Conservation (phyloP, 768 basidiomycete species). For the Lenzites betulinus region DNA sequence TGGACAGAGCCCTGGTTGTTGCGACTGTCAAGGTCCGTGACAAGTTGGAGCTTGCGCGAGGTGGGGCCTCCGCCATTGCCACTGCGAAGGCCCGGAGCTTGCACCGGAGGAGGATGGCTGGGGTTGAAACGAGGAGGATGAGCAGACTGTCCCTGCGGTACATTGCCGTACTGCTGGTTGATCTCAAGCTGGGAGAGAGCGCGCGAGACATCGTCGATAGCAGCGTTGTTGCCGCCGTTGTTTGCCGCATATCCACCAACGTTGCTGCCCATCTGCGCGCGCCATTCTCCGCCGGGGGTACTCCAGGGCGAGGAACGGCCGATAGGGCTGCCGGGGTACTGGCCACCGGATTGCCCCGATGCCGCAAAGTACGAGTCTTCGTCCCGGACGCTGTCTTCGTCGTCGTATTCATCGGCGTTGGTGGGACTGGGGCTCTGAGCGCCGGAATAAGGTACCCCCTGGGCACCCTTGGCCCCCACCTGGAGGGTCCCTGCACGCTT, state of each 20-base stretch:
- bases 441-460: slow-evolving; percentile 28
- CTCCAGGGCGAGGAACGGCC: slow-evolving; percentile 71
- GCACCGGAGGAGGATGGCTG: slow-evolving; percentile 47
- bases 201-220: slow-evolving; percentile 76
- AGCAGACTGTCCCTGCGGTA: slow-evolving; percentile 48
- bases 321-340: slow-evolving; percentile 56
- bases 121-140: slow-evolving; percentile 75
- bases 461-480: slow-evolving; percentile 41
- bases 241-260: neutral
- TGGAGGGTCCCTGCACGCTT: slow-evolving; percentile 80
- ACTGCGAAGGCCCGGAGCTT: slow-evolving; percentile 45
- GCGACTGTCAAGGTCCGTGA: slow-evolving; percentile 67
- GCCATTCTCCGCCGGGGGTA: slow-evolving; percentile 62
- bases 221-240: slow-evolving; percentile 32
- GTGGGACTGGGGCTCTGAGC: slow-evolving; percentile 47
- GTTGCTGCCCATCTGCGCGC: slow-evolving; percentile 38
- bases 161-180: slow-evolving; percentile 36
- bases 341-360: slow-evolving; percentile 40
- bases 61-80: slow-evolving; percentile 40
- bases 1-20: slow-evolving; percentile 56
- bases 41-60: slow-evolving; percentile 53
- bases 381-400: slow-evolving; percentile 54
- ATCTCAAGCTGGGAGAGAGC: slow-evolving; percentile 74
- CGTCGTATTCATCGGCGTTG: slow-evolving; percentile 59
- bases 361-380: slow-evolving; percentile 57